phyloP scores from a whole-genome alignment of 1,284 basidiomycete species.

The Filobasidium uniguttulatum region DNA sequence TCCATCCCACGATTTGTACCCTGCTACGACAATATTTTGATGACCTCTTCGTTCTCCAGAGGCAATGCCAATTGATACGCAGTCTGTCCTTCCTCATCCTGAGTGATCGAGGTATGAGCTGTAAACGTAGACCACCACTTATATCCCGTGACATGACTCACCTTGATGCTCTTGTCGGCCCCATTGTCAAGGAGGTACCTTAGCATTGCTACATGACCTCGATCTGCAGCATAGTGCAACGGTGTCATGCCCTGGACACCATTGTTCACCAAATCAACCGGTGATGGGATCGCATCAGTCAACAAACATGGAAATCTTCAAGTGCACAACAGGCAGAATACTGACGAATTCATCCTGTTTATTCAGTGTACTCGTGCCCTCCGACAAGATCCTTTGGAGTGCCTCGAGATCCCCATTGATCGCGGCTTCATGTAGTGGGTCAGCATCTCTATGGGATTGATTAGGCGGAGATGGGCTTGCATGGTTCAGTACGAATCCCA shows the following conservation, averaged over 20 bases:
- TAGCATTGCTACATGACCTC: conserved; percentile 7
- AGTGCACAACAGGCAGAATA: background rate
- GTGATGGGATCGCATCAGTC: background rate
- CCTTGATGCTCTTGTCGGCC: conserved; percentile 9
- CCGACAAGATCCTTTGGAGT: background rate
- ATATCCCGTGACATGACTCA: background rate
- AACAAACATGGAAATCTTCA: background rate
- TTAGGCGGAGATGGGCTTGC: background rate
- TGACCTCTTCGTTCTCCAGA: conserved; percentile 2
- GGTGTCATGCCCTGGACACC: conserved; percentile 10
- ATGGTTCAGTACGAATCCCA: no score
- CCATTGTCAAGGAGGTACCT: conserved; percentile 4
- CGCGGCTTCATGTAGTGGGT: conserved; percentile 9
- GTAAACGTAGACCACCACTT: background rate
- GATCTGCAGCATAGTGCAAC: conserved; percentile 12
- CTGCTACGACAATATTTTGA: no score
- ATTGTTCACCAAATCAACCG: background rate
- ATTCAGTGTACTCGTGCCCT: background rate
- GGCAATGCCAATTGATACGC: conserved; percentile 8
- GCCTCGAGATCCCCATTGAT: conserved; percentile 1
- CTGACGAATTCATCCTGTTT: conserved; percentile 8
- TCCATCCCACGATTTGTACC: no score
- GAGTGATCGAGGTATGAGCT: background rate
- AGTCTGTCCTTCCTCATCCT: conserved; percentile 10
- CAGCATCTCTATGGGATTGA: background rate